phyloP scores from a whole-genome alignment of 176 grass and related monocot species.

The Eragrostis nindensis region DNA sequence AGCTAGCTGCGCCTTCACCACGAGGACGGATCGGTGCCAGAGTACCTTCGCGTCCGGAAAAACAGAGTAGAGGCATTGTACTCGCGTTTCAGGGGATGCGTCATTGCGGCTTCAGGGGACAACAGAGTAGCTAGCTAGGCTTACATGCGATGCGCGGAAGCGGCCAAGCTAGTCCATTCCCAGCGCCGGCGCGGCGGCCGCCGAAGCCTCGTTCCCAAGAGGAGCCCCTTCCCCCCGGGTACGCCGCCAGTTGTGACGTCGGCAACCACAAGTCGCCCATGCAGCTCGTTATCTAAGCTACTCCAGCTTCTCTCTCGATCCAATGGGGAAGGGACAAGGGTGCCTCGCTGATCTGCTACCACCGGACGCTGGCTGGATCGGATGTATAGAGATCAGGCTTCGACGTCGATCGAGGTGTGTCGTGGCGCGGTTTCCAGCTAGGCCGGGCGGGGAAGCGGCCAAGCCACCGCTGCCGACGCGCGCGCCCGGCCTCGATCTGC shows the following conservation, averaged over 20 bases:
- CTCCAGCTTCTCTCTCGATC: not conserved
- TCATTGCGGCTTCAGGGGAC: too few relatives aligned
- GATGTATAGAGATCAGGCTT: too few relatives aligned
- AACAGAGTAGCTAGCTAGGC: too few relatives aligned
- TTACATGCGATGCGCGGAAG: not conserved
- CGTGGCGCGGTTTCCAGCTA: too few relatives aligned
- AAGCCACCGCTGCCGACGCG: not conserved
- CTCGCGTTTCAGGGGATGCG: too few relatives aligned
- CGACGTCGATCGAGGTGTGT: not conserved
- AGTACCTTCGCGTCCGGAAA: too few relatives aligned
- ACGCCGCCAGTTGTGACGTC: slow-evolving; percentile 10
- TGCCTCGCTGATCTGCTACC: slow-evolving; percentile 41
- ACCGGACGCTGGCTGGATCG: too few relatives aligned
- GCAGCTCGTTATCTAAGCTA: not conserved
- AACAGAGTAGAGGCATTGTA: too few relatives aligned
- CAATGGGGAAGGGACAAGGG: slow-evolving; percentile 28
- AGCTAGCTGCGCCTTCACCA: too few relatives aligned
- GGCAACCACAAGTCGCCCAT: not conserved
- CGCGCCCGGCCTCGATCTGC: not conserved
- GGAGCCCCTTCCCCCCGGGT: too few relatives aligned
- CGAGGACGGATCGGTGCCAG: too few relatives aligned
- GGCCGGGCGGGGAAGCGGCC: not conserved
- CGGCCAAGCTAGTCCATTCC: slow-evolving; percentile 6
- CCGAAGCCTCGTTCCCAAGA: slow-evolving; percentile 2
- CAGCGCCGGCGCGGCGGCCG: not conserved